These are phyloP conservation scores for Dactylellina leptospora DNA, from an alignment of 2,329 filamentous ascomycete genomes.

Conservation along the genomic window DNA sequence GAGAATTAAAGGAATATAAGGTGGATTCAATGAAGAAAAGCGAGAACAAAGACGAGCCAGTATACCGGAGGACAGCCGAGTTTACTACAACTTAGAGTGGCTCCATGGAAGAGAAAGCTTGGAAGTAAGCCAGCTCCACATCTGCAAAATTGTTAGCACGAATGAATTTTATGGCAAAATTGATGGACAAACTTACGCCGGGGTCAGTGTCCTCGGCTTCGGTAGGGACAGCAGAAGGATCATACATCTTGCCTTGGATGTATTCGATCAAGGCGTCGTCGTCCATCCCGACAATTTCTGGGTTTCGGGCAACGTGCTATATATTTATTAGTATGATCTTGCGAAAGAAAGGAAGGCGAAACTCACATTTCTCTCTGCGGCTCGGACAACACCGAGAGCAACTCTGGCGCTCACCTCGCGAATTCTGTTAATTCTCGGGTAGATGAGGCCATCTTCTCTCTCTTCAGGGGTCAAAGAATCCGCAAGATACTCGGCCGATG, in stretches of 20 bases:
- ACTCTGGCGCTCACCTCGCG: constrained; percentile 87
- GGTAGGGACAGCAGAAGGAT: constrained; percentile 53
- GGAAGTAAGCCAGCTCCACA: constrained; percentile 52
- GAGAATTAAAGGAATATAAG: constrained; percentile 22
- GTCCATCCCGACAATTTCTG: constrained; percentile 55
- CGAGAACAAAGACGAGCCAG: not conserved
- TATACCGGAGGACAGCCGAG: constrained; percentile 2
- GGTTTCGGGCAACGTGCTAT: constrained; percentile 57
- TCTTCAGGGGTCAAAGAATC: constrained; percentile 82
- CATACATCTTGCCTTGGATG: constrained; percentile 57
- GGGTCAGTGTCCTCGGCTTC: constrained; percentile 36
- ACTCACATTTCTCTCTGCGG: constrained; percentile 76
- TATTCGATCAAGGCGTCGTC: constrained; percentile 55
- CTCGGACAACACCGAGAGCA: constrained; percentile 90
- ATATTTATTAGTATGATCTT: constrained; percentile 9
- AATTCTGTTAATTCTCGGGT: constrained; percentile 89
- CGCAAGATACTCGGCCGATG: constrained; percentile 82
- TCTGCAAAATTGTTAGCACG: constrained; percentile 24
- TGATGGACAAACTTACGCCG: constrained; percentile 24
- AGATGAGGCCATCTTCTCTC: constrained; percentile 82
- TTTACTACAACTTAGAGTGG: constrained; percentile 48
- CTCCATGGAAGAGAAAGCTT: constrained; percentile 52
- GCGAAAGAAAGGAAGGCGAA: too few species aligned
- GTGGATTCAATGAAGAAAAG: not conserved
- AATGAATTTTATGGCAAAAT: not conserved